These are phyloP conservation scores for Daedaleopsis nitida DNA, from an alignment of 768 basidiomycete species.

Conservation along the genomic window DNA sequence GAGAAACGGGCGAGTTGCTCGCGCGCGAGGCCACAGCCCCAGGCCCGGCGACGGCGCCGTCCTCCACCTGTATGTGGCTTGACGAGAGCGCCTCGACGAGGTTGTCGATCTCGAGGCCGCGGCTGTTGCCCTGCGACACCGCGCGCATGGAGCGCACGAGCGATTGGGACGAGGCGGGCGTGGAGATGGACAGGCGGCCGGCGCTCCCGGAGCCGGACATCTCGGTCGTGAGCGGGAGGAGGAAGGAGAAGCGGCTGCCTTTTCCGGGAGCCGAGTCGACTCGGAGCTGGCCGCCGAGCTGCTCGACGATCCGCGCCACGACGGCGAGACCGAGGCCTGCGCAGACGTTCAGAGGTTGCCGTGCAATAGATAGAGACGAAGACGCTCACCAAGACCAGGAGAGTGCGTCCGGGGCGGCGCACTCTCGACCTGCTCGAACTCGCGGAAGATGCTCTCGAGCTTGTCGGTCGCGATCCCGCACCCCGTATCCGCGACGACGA, in stretches of 20 bases:
- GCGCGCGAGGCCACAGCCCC: no score
- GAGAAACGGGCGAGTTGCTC: background rate
- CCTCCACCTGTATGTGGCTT: slow-evolving; percentile 14
- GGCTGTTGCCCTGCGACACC: slow-evolving; percentile 32
- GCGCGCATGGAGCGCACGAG: slow-evolving; percentile 4
- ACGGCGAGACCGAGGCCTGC: slow-evolving; percentile 76
- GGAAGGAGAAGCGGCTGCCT: slow-evolving; percentile 74
- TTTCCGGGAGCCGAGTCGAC: slow-evolving; percentile 69
- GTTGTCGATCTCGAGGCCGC: slow-evolving; percentile 33
- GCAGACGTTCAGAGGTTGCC: background rate
- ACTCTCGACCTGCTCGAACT: slow-evolving; percentile 76
- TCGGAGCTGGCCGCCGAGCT: slow-evolving; percentile 75
- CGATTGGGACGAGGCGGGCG: slow-evolving; percentile 5
- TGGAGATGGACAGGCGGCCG: slow-evolving; percentile 19
- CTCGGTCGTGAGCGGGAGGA: slow-evolving; percentile 60
- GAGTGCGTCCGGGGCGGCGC: slow-evolving; percentile 39
- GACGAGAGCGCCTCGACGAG: slow-evolving; percentile 52
- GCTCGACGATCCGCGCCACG: slow-evolving; percentile 78
- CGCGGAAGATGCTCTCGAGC: slow-evolving; percentile 76
- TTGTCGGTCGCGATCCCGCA: slow-evolving; percentile 67
- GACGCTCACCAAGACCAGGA: slow-evolving; percentile 50
- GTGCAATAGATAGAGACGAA: background rate
- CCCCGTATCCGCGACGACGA: slow-evolving; percentile 72
- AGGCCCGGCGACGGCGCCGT: background rate
- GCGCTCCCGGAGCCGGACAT: slow-evolving; percentile 11